A percentile compares a stretch with the other conserved stretches of the same genome.
Conservation (phyloP, 2,329 filamentous ascomycete species). For the Cadophora gregata region DNA sequence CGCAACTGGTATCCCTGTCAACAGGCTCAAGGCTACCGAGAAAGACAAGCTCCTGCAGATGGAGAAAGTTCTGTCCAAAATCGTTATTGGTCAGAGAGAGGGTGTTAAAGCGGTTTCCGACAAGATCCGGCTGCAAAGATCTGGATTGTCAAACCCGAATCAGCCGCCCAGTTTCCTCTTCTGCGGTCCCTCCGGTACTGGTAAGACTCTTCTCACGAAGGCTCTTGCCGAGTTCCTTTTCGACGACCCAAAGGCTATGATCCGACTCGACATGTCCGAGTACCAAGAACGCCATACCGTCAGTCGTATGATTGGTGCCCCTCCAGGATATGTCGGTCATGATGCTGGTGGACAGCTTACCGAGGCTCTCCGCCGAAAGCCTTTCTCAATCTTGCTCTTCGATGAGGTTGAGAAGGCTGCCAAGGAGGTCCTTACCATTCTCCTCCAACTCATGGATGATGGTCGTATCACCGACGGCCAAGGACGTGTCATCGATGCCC, state of each 20-base stretch:
- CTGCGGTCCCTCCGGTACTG: conserved; percentile 97
- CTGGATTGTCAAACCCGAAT: conserved; percentile 93
- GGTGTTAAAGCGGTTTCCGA: conserved; percentile 93
- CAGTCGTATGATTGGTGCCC: conserved; percentile 96
- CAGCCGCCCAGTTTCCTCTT: conserved; percentile 98
- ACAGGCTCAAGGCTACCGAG: conserved; percentile 89
- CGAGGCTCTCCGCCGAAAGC: conserved; percentile 89
- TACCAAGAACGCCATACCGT: conserved; percentile 97
- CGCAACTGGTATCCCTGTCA: conserved; percentile 99
- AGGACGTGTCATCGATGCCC: conserved; percentile 91
- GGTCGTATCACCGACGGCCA: conserved; percentile 98
- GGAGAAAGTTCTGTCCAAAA: conserved; percentile 82
- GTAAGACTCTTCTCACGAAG: conserved; percentile 97
- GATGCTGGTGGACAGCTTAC: conserved; percentile 96
- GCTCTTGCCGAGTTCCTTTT: conserved; percentile 97
- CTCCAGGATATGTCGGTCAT: conserved; percentile 95
- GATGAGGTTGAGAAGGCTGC: conserved; percentile 99
- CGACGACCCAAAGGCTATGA: conserved; percentile 96
- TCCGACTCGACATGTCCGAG: conserved; percentile 99
- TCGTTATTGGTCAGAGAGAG: conserved; percentile 94
- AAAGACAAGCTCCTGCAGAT: conserved; percentile 99
- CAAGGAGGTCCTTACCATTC: conserved; percentile 94
- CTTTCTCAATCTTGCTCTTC: conserved; percentile 97
- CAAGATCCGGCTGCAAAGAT: conserved; percentile 92
- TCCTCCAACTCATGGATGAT: conserved; percentile 99